These are phyloP conservation scores for Gnomoniopsis smithogilvyi DNA, from an alignment of 2,329 filamentous ascomycete genomes.

Conservation along the genomic window DNA sequence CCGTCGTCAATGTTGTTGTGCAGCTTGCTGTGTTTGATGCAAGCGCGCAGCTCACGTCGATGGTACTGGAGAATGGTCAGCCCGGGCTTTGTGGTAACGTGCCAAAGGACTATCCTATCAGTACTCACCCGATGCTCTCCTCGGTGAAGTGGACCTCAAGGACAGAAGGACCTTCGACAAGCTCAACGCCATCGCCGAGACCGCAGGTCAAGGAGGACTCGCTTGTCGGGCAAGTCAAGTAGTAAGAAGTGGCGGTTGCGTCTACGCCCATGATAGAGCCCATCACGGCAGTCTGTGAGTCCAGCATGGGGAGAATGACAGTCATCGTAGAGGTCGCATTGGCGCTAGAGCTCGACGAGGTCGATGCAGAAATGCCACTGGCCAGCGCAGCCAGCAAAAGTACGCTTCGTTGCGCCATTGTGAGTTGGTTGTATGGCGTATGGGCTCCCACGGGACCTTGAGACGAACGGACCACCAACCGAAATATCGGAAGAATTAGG, in stretches of 20 bases:
- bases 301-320: conserved; percentile 19
- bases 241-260: conserved; percentile 22
- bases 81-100: background rate
- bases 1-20: conserved; percentile 4
- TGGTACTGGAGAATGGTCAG: conserved; percentile 10
- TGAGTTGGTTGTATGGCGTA: background rate
- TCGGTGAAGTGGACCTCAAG: conserved; percentile 13
- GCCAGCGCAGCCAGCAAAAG: conserved; percentile 11
- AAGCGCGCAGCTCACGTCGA: conserved; percentile 17
- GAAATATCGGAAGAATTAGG: background rate
- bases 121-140: conserved; percentile 12
- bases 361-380: background rate
- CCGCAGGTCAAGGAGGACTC: conserved; percentile 19
- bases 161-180: conserved; percentile 22
- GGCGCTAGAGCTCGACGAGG: background rate
- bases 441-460: background rate
- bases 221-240: conserved; percentile 21
- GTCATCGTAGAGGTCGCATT: conserved; percentile 15
- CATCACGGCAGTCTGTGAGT: conserved; percentile 17
- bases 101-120: background rate
- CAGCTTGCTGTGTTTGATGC: conserved; percentile 14
- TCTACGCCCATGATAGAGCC: conserved; percentile 25
- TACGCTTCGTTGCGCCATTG: background rate
- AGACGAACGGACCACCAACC: background rate
- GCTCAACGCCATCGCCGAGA: conserved; percentile 16